Percentiles rank a stretch among this genome's conserved stretches.
phyloP scores from a whole-genome alignment of 306 rosid species.

The Erythrophleum fordii region DNA sequence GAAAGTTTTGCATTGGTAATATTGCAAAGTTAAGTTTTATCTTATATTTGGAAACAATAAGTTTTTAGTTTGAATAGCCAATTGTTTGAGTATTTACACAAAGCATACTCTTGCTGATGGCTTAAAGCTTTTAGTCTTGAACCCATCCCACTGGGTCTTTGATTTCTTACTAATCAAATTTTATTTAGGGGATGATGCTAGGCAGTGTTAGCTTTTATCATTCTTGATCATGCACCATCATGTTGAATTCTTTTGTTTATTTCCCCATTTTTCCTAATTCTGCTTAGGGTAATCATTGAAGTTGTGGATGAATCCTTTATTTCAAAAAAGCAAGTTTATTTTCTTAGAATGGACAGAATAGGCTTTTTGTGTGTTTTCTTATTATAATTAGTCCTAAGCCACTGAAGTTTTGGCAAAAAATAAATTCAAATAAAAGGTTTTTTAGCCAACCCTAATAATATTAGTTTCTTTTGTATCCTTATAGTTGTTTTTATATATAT shows the following conservation, averaged over 20 bases:
- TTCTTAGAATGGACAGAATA: not conserved
- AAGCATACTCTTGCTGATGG: not conserved
- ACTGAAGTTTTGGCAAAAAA: not conserved
- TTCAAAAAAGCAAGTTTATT: not conserved
- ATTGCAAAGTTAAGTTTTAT: not conserved
- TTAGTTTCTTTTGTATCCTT: not conserved
- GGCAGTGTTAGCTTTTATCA: not conserved
- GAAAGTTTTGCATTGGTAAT: conserved; percentile 20
- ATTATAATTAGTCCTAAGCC: not conserved
- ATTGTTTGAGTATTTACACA: conserved; percentile 32
- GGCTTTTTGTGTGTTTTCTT: not conserved
- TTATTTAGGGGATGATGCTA: conserved; percentile 15
- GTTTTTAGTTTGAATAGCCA: conserved; percentile 10
- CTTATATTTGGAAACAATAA: conserved; percentile 7
- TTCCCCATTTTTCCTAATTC: not conserved
- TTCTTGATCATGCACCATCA: not conserved
- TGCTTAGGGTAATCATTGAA: conserved; percentile 3
- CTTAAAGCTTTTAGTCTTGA: not conserved
- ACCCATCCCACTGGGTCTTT: not conserved
- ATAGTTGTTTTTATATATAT: too few relatives aligned
- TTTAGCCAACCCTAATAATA: not conserved
- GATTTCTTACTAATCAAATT: not conserved
- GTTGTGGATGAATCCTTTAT: not conserved
- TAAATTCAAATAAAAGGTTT: not conserved
- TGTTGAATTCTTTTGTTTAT: conserved; percentile 15